Percentiles rank a stretch among this genome's conserved stretches.
Evolutionary conservation across 1,284 basidiomycete genomes (phyloP).

Genomic region (Leccinum solheimii): DNA sequence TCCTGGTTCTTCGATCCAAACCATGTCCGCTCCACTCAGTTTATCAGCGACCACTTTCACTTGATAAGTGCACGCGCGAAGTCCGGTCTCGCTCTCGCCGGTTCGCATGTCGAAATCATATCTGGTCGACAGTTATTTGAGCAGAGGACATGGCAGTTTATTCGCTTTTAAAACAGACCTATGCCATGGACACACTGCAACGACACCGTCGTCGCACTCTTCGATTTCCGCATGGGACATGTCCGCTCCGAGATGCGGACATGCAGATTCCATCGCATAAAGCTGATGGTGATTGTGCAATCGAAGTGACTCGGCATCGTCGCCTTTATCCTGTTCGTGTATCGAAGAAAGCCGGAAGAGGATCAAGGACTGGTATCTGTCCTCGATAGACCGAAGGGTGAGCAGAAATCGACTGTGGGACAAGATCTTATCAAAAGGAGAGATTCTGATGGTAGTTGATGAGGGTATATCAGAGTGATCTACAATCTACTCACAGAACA

Average conservation of each 20-base stretch:
- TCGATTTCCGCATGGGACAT: slow-evolving; percentile 71
- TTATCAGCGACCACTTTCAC: slow-evolving; percentile 53
- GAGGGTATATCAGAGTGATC: background rate
- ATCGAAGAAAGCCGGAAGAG: background rate
- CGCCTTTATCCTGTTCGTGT: background rate
- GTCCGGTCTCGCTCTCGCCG: too few species aligned
- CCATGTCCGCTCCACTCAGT: slow-evolving; percentile 45
- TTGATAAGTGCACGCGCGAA: slow-evolving; percentile 49
- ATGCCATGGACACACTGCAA: slow-evolving; percentile 85
- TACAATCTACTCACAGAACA: background rate
- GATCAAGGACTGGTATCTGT: background rate
- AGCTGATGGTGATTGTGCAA: slow-evolving; percentile 41
- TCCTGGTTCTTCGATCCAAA: slow-evolving; percentile 58
- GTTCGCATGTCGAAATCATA: background rate
- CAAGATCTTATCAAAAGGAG: background rate
- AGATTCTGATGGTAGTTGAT: background rate
- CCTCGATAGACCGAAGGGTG: background rate
- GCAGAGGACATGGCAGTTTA: too few species aligned
- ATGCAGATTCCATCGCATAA: slow-evolving; percentile 59
- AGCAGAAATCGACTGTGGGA: slow-evolving; percentile 2
- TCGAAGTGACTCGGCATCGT: background rate
- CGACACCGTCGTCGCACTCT: slow-evolving; percentile 38
- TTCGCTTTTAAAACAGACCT: slow-evolving; percentile 35
- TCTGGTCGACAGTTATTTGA: too few species aligned
- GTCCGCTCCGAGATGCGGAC: slow-evolving; percentile 84